phyloP scores from a whole-genome alignment of 2,329 filamentous ascomycete species.

The Berkeleyomyces basicola region DNA sequence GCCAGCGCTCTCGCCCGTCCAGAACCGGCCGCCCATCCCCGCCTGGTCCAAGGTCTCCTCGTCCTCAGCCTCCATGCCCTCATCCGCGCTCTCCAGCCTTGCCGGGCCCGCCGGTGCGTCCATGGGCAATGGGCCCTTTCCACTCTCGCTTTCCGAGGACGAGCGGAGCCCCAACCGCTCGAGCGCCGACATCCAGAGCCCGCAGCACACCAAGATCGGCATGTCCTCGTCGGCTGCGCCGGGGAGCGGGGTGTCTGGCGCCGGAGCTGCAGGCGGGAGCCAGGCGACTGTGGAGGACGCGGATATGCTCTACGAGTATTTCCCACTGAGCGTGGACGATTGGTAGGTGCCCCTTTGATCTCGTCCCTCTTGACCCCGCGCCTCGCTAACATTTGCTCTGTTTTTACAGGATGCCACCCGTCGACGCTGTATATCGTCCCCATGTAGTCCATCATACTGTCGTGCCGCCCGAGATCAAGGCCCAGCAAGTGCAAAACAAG shows the following conservation, averaged over 20 bases:
- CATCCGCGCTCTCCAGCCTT: background rate
- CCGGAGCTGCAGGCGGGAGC: slow-evolving; percentile 20
- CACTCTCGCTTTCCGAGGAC: slow-evolving; percentile 42
- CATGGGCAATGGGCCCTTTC: slow-evolving; percentile 24
- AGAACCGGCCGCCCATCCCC: slow-evolving; percentile 37
- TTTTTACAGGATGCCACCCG: slow-evolving; percentile 53
- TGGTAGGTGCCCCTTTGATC: slow-evolving; percentile 35
- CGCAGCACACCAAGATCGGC: slow-evolving; percentile 27
- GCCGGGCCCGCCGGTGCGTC: background rate
- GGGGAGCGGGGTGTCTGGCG: background rate
- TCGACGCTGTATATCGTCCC: slow-evolving; percentile 77
- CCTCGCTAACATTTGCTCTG: slow-evolving; percentile 14
- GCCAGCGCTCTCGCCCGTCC: slow-evolving; percentile 28
- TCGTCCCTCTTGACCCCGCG: background rate
- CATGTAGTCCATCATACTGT: slow-evolving; percentile 86
- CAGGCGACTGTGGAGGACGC: slow-evolving; percentile 57
- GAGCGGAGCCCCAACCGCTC: slow-evolving; percentile 39
- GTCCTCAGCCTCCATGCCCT: slow-evolving; percentile 2
- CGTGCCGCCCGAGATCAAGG: slow-evolving; percentile 52
- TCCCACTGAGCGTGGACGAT: slow-evolving; percentile 77
- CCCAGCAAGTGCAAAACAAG: slow-evolving; percentile 47
- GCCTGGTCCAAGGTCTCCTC: slow-evolving; percentile 25
- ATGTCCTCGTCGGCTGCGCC: slow-evolving; percentile 14
- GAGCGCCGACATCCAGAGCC: slow-evolving; percentile 34
- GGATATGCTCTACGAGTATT: slow-evolving; percentile 86